Evolutionary conservation across 345 rosid genomes (phyloP), one percentile per base, ranked within the genome.

Genomic region (Brassica cretica): DNA sequence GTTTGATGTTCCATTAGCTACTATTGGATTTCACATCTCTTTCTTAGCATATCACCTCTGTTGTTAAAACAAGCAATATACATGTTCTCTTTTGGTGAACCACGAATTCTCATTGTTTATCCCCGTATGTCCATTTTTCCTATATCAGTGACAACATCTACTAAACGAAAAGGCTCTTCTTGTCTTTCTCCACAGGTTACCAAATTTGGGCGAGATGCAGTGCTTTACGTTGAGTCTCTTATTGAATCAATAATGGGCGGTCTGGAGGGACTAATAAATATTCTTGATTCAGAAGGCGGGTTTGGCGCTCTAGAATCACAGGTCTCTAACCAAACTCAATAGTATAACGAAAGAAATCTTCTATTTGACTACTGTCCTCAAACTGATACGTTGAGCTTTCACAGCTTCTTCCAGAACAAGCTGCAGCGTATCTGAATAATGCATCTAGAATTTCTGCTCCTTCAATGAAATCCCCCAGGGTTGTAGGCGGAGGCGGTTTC

Each of bases 211-310:
- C 82, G 97, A 79, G 98, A 95, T 86, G 97, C 98, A 37, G 96
- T 95, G 79, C 89, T 95, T 25, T 95, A 91, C 70, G 98, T 95
- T 18, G 99, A 95, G 76, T 93, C 99, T 71, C 98, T 95, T 75
- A 90, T 95, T 81, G 98, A 95, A 85, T 95, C 99, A 65, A 93
- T 95, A 78, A 93, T 93, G 94, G 98, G 97, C 72, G 98, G 99
- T 78, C 84, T 95, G 85, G 99, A 93, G 84, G 99, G 99, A 68
- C 85, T 95, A 75, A 89, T 93, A 78, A 95, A 95, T 84, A 95
- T 91, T 88, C 97, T 95, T 71, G 99, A 95, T 84, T 95, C 99
- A 66, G 99, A 93, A 84, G 99, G 99, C 77, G 99, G 99, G 33
- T 90, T 95, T 86, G 98, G 99, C 39, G 99, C 98, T 78, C 82